Base-by-base conservation (phyloP, 2,329 filamentous ascomycete species). In the Ascochyta viciae-villosae region DNA sequence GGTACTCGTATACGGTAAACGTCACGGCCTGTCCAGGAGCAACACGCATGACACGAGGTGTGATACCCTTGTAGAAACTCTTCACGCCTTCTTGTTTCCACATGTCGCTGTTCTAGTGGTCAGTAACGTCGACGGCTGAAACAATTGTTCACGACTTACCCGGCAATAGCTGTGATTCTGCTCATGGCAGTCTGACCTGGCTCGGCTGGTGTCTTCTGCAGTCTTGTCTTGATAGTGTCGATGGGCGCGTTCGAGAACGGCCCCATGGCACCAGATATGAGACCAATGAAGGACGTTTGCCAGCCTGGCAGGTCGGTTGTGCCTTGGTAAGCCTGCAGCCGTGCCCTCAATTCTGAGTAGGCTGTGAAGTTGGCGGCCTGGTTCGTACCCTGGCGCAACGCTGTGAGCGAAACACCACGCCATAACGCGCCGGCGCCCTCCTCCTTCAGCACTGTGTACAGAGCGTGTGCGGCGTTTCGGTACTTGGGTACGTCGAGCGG, bases 51-150 rank as follows among this genome's bases (percentile, higher is more conserved):
- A 99, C 90, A 68, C 95, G 87, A 6, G 95, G 95, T 42, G 95
- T 99, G 78, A 99, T 99, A 70, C 95, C 95, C 85, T 98, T 98
- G 83, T 96, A 99, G 80, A 99, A 99, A 43, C 95, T 95, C 69
- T 92, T 88, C 66, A 94, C 83, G 33, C 95, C 95, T 80, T 99
- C 95, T 80, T 96, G 91, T 71, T 89, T 91, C 77, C 80, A 81
- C 80, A 83, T 82, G 38, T 80, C 76, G 45, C 74, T 78, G 47
- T 34, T 6, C 1, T 24, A 26, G 2, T 16, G n/a, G 44, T 69
- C 34, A 70, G 63, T 22, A 34, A 6, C 5, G 34, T 31, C 24
- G 29, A 23, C 12, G 12, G 4, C 12, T 15, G 8, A 3, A 6
- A 10, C 35, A 15, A 6, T 27, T 4, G 4, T 37, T n/a, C 19